Evolutionary conservation across 805 yeast species (phyloP), one percentile per base, ranked within the genome.

Genomic region (Yamadazyma kitorensis): DNA sequence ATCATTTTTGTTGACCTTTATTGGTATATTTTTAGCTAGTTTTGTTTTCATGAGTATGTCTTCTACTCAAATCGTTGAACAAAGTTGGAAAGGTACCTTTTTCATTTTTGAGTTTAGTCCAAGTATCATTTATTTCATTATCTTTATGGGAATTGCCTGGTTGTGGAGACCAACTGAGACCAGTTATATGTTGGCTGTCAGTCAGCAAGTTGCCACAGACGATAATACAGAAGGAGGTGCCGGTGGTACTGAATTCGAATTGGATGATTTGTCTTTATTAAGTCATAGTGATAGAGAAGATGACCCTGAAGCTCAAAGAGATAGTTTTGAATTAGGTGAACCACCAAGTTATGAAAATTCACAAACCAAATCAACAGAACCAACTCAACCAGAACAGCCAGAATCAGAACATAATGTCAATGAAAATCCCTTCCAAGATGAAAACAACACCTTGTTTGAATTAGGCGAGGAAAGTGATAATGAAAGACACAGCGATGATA

Each of bases 151-250:
- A 7, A 72, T 93, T 44, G 86, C 96, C 4, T 78, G 88, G 67
- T 76, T 93, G 43, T 93, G 98, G 98, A 82, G 98, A 60, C 99
- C 99, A 34, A 91, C 97, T 0, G 93, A 84, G 48, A 87, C 95
- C 25, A 88, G 96, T 38, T 85, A 89, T 52, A 82, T 94, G 77
- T 76, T 93, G 53, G 98, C 97, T 9, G 89, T 89, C 43, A 86
- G 96, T 2, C 86, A 87, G 34, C 98, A 93, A 63, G 69, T 93
- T 28, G 93, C 96, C 45, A 83, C 84, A 6, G 93, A 82, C 40
- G 86, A 82, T 42, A 73, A 71, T 38, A 88, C 47, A 10, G 59
- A 34, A 16, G 59, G 56, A 2, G 54, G 50, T 34, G 52, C 54
- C 35, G 60, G 57, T 13, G 78, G 76, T n/a, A 70, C 70, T 31